Base-by-base conservation (phyloP, 192 early-diverging fungal species). In the Gryganskiella cystojenkinii region DNA sequence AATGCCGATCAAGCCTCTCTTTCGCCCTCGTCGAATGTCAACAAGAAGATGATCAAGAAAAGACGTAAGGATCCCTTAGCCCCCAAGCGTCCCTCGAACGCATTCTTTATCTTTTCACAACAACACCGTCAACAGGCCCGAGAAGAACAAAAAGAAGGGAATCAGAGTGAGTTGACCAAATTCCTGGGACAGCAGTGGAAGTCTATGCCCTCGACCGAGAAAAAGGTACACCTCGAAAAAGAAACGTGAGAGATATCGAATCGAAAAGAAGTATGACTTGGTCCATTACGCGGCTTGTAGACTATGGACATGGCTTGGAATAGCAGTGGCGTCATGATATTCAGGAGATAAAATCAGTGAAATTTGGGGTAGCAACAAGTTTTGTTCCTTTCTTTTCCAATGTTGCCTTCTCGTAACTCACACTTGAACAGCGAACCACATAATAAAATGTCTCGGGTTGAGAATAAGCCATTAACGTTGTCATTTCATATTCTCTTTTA, bases 11-110 rank as follows among this genome's bases (percentile, higher is more conserved):
- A 50, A 50, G 51, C 24, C 15, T 22, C 27, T 25, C 40, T 37
- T 13, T 57, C 55, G 14, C 33, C 64, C 1, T 25, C 64, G n/a
- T n/a, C n/a, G n/a, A n/a, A n/a, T n/a, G 42, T 11, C 30, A 37
- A 49, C n/a, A 74, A 58, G 49, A 63, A 31, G 33, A 59, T 59
- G 33, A 49, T 45, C 20, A 76, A 76, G 54, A 76, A 76, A 76
- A 67, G 72, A 76, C 72, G 72, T 76, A 76, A 76, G 72, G 72
- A 76, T 25, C 72, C 72, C 60, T 62, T 76, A 67, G 72, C 72
- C 65, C 72, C 72, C 27, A 76, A 76, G 60, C 72, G 72, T 11
- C 72, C 72, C n/a, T 76, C 72, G 58, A 76, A 76, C 44, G 72
- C 72, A 19, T 76, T 76, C 51, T 76, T 76, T 27, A 76, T 76